Percentiles rank a stretch among this genome's conserved stretches.
phyloP scores from a whole-genome alignment of 169 alveolate genomes.

The Plasmodium adleri region DNA sequence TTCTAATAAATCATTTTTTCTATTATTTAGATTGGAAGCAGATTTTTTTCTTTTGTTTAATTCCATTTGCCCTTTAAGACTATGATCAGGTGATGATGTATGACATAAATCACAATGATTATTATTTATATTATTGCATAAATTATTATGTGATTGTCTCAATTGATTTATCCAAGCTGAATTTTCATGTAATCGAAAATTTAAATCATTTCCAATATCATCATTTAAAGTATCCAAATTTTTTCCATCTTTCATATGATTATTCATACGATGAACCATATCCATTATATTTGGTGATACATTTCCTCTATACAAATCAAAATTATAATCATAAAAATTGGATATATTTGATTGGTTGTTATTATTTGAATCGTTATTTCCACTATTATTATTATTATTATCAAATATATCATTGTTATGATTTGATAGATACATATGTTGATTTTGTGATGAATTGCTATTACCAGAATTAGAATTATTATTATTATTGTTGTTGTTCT shows the following conservation, averaged over 20 bases:
- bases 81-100: slow-evolving; percentile 26
- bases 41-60: slow-evolving; percentile 31
- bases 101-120: slow-evolving; percentile 54
- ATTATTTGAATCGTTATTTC: neutral
- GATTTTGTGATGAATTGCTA: slow-evolving; percentile 1
- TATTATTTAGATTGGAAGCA: neutral
- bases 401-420: slow-evolving; percentile 22
- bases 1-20: slow-evolving; percentile 22
- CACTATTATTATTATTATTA: slow-evolving; percentile 2
- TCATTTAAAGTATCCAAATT: slow-evolving; percentile 32
- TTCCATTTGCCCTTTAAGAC: slow-evolving; percentile 21
- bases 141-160: slow-evolving; percentile 43
- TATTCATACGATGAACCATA: slow-evolving; percentile 52
- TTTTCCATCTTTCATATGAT: slow-evolving; percentile 39
- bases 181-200: slow-evolving; percentile 35
- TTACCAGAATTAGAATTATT: slow-evolving; percentile 13
- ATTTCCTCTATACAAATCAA: slow-evolving; percentile 63
- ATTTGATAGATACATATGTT: slow-evolving; percentile 21
- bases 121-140: slow-evolving; percentile 33
- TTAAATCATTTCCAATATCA: slow-evolving; percentile 31
- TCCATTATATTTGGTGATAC: slow-evolving; percentile 53
- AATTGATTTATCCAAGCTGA: slow-evolving; percentile 60
- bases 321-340: slow-evolving; percentile 62
- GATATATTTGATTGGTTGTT: slow-evolving; percentile 24
- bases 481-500: neutral